Evolutionary conservation across 352 stramenopile species (phyloP), one percentile per base, ranked within the genome.

Genomic region (Phytophthora pseudosyringae): DNA sequence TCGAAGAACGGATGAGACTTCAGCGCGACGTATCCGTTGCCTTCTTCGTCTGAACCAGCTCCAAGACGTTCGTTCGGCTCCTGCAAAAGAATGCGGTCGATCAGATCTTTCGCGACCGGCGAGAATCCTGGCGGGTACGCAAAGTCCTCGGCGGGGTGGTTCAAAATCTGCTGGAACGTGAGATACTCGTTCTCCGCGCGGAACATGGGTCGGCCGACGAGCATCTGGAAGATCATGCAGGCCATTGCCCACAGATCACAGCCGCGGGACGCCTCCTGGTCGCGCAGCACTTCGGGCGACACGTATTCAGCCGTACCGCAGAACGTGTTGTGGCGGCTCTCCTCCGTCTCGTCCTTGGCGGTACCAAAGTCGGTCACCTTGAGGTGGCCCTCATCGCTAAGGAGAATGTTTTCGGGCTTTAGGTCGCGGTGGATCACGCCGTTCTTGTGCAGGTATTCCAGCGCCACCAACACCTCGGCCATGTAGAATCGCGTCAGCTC

Each of bases 341-440:
- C 86, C 43, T 94, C 86, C 3, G 81, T 85, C 51, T 91, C 80
- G 43, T 93, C 86, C 68, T 91, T 94, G 49, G 89, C 86, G 5
- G 88, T 96, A 15, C 91, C 91, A 66, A 97, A 97, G 57, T 97
- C 91, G 1, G 91, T 96, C 38, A 97, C 75, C 72, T 97, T 97
- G 39, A 97, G 76, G 57, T 97, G 91, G 0, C 91, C 91, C 18
- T 89, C 73, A 32, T 91, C 81, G 57, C 76, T 90, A 28, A 97
- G 71, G 32, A 97, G 58, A 41, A 97, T 94, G 68, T 97, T 97
- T 47, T 97, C 90, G 1, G 90, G 90, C 61, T 97, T 97, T 25
- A 99, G 90, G 69, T 99, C 97, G 35, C 97, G 76, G 71, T 99
- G 97, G 59, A 99, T 98, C 7, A 99, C 80, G 47, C 95, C 83